Evolutionary conservation across 2,329 filamentous ascomycete species (phyloP), one percentile per base, ranked within the genome.

Genomic region (Chaetoscypha palmicola): DNA sequence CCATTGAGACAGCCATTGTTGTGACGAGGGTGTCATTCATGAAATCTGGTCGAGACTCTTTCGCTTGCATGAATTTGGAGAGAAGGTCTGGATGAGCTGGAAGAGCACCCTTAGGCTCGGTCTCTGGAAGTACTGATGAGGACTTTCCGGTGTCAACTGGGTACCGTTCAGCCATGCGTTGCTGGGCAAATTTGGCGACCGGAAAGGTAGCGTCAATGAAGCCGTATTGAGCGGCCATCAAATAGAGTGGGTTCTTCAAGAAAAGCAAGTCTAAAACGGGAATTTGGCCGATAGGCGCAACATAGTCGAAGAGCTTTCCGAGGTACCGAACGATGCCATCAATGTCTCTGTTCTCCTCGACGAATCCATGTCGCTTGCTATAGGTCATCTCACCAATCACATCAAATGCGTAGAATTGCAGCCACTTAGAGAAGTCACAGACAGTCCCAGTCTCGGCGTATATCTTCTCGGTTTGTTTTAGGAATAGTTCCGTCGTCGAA

Each of bases 331-430:
- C 74, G 40, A 89, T 88, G 0, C 83, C 83, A 49, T 86, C 83
- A 10, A 90, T 77, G 50, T 90, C 86, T 58, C 81, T 72, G 39
- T 86, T 81, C 58, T 76, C 73, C 62, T 90, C 83, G 2, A 90
- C 66, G 52, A 90, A 90, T 0, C 86, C 86, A 46, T 88, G 74
- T 0, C 82, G 72, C 60, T 86, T 86, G 60, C 77, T 80, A 65
- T 86, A 89, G 0, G 83, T 88, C 56, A 89, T 76, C 49, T 86
- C 80, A 4, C 83, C 83, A 49, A 88, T 88, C 11, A 89, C 84
- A 58, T 90, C 86, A 56, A 90, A 90, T 0, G 86, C 86, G 54
- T 86, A 89, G 59, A 81, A 89, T 57, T 90, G 85, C 45, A 90
- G 66, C 85, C 85, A 89, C 45, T 71, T 68, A 1, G 78, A 77